Evolutionary conservation across 2,329 filamentous ascomycete genomes (phyloP).

Genomic region (Grosmannia serpens): DNA sequence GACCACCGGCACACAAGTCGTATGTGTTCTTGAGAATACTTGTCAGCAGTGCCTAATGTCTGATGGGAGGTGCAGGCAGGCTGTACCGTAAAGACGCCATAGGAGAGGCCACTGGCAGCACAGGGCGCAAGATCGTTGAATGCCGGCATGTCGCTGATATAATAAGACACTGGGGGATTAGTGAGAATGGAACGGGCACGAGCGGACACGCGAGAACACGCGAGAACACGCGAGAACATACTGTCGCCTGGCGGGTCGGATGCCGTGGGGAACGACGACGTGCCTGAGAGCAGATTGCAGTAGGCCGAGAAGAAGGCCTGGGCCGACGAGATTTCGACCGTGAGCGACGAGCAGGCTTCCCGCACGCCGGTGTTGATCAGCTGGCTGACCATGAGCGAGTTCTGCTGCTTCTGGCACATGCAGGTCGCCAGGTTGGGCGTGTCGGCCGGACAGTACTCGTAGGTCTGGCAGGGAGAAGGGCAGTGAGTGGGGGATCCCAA

Average conservation of each 20-base stretch:
- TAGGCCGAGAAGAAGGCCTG: slow-evolving; percentile 39
- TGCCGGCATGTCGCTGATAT: slow-evolving; percentile 38
- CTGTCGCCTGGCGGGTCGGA: slow-evolving; percentile 38
- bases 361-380: slow-evolving; percentile 31
- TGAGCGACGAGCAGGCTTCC: slow-evolving; percentile 32
- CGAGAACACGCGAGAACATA: slow-evolving; percentile 20
- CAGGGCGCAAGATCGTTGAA: slow-evolving; percentile 33
- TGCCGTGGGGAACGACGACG: slow-evolving; percentile 34
- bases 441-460: slow-evolving; percentile 17
- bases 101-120: slow-evolving; percentile 31
- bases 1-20: slow-evolving; percentile 31
- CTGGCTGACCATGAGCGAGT: slow-evolving; percentile 30
- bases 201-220: not conserved
- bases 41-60: not conserved
- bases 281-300: slow-evolving; percentile 38
- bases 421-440: slow-evolving; percentile 31
- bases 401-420: slow-evolving; percentile 38
- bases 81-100: slow-evolving; percentile 28
- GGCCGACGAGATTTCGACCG: slow-evolving; percentile 35
- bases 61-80: not conserved
- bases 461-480: slow-evolving; percentile 5
- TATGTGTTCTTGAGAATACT: slow-evolving; percentile 20
- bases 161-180: slow-evolving; percentile 34
- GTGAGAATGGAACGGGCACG: not conserved
- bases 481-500: not conserved